These are phyloP conservation scores for Nakazawaea populi DNA, from an alignment of 805 yeast genomes.

Conservation along the genomic window DNA sequence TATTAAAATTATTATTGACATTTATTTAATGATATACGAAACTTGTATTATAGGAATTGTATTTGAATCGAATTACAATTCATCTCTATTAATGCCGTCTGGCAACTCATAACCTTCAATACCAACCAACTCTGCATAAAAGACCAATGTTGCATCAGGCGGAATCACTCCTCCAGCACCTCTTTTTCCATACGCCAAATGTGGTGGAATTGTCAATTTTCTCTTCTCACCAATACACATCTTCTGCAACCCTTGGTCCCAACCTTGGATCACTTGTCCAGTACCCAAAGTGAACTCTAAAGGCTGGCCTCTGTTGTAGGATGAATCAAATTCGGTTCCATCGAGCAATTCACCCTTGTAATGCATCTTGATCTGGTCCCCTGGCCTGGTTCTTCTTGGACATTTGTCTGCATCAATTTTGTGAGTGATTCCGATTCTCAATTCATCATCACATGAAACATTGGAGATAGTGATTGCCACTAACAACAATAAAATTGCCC, in stretches of 20 bases:
- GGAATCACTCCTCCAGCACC: constrained; percentile 81
- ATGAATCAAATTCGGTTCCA: constrained; percentile 73
- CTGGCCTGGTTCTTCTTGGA: constrained; percentile 47
- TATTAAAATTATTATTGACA: neutral
- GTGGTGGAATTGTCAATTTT: constrained; percentile 71
- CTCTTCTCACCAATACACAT: constrained; percentile 91
- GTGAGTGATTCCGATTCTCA: constrained; percentile 30
- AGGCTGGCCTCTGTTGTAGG: constrained; percentile 59
- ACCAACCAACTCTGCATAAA: constrained; percentile 59
- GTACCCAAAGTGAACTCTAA: constrained; percentile 66
- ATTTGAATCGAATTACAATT: constrained; percentile 1
- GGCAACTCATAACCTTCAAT: constrained; percentile 30
- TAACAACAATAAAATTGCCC: neutral
- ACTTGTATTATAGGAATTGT: neutral
- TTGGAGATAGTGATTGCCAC: neutral
- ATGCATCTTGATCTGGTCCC: constrained; percentile 71
- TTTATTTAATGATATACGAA: no score
- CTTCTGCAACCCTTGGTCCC: constrained; percentile 73
- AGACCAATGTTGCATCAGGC: constrained; percentile 65
- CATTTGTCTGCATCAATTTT: constrained; percentile 50
- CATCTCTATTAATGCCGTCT: constrained; percentile 6
- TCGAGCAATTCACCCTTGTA: constrained; percentile 67
- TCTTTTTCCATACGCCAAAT: constrained; percentile 68
- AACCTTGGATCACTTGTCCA: constrained; percentile 80
- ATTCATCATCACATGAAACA: neutral